These are phyloP conservation scores for Oleoguttula mirabilis DNA, from an alignment of 495 filamentous ascomycete species.

Conservation along the genomic window DNA sequence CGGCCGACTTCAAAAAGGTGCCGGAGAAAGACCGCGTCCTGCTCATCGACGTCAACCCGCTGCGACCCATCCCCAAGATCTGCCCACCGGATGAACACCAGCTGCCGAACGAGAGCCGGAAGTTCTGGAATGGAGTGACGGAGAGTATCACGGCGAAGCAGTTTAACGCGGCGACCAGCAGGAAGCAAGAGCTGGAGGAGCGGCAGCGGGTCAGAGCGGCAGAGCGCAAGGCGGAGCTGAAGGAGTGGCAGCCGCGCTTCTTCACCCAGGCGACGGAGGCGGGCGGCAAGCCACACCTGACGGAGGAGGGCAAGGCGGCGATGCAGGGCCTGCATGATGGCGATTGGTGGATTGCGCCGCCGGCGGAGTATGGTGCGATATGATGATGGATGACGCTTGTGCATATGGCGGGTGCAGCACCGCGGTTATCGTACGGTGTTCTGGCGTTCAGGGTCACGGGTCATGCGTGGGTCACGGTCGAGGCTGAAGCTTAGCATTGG, in stretches of 20 bases:
- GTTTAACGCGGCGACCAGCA: constrained; percentile 66
- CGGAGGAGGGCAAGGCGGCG: constrained; percentile 58
- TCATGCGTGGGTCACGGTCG: too few relatives aligned
- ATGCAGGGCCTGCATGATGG: constrained; percentile 50
- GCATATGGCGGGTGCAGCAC: too few relatives aligned
- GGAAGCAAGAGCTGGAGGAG: constrained; percentile 89
- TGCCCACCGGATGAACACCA: constrained; percentile 65
- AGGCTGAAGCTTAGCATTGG: too few relatives aligned
- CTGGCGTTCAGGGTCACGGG: too few relatives aligned
- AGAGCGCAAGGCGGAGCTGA: constrained; percentile 53
- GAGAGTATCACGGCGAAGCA: constrained; percentile 76
- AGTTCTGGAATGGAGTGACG: constrained; percentile 79
- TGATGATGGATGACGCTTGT: constrained; percentile 3
- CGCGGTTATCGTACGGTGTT: neutral
- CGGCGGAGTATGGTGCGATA: constrained; percentile 18
- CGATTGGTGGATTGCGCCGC: constrained; percentile 10
- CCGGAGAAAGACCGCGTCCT: constrained; percentile 29
- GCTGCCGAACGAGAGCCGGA: constrained; percentile 79
- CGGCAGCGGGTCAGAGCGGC: constrained; percentile 71
- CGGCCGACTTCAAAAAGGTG: constrained; percentile 33
- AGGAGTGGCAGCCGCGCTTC: constrained; percentile 77
- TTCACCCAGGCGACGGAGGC: constrained; percentile 66
- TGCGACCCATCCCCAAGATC: constrained; percentile 62
- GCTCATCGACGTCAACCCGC: constrained; percentile 73
- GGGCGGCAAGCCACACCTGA: constrained; percentile 66